Evolutionary conservation across 2,329 filamentous ascomycete species (phyloP), one percentile per base, ranked within the genome.

Genomic region (Trichoderma koningii): DNA sequence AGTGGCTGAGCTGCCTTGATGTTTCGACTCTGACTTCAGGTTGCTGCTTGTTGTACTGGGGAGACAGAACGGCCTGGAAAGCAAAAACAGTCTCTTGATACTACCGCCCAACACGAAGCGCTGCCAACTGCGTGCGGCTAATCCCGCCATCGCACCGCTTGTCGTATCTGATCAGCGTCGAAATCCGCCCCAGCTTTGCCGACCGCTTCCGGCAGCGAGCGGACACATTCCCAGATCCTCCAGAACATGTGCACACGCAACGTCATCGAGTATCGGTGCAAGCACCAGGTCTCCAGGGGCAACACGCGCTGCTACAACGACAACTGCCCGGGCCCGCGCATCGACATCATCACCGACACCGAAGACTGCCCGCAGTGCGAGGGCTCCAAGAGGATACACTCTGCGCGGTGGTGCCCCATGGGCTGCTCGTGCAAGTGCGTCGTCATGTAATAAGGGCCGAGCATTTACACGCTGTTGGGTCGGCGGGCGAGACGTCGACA

Each of bases 311-410:
- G 77, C 69, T 78, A 74, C 59, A 66, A 68, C 48, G 71, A 73
- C 6, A 65, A 73, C 26, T 78, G 76, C 63, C 62, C 71, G 0
- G 73, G 71, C 2, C 70, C 72, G 30, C 71, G 68, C 23, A 75
- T 77, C 30, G 74, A 76, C 28, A 66, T 76, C 6, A 69, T 71
- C 17, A 63, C 70, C 53, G 72, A 75, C 55, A 63, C 69, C 2
- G 74, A 77, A 23, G 69, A 75, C 42, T 78, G 77, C 64, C 68
- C 74, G 45, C 73, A 75, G 55, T 78, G 77, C 65, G 76, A 77
- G 52, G 70, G 69, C 55, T 69, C 67, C n/a, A 69, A 69, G 42
- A 64, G 69, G 47, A 70, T 73, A 59, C 70, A 69, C 50, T 78
- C 76, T 7, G 72, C 75, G 6, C 70, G 76, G 62, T 78, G 76